Percentiles rank a stretch among this genome's conserved stretches.
Conservation (phyloP, 331 rosid genomes). For the Arachis monticola region DNA sequence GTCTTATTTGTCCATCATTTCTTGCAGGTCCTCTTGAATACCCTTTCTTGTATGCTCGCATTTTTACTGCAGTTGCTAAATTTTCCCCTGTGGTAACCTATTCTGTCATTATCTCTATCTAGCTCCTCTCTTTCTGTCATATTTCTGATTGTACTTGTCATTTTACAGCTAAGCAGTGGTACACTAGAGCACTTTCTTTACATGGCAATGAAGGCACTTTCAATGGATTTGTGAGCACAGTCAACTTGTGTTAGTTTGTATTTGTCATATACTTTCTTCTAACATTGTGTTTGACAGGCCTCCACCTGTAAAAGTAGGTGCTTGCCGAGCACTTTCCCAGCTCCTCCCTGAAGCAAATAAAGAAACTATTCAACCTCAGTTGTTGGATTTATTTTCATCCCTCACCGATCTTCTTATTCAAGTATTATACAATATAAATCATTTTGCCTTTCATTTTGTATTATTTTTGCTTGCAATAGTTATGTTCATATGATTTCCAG, state of each 20-base stretch:
- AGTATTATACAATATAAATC: slow-evolving; percentile 45
- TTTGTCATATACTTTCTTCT: slow-evolving; percentile 31
- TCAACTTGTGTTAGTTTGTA: slow-evolving; percentile 30
- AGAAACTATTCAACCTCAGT: slow-evolving; percentile 64
- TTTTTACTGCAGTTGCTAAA: slow-evolving; percentile 77
- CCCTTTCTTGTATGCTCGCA: slow-evolving; percentile 91
- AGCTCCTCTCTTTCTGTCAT: background rate
- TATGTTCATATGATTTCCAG: slow-evolving; percentile 54
- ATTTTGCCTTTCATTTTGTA: slow-evolving; percentile 29
- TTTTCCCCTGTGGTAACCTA: slow-evolving; percentile 82
- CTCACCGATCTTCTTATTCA: slow-evolving; percentile 83
- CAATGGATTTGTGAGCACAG: slow-evolving; percentile 74
- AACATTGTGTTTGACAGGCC: slow-evolving; percentile 62
- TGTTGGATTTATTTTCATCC: slow-evolving; percentile 81
- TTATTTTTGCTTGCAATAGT: slow-evolving; percentile 36
- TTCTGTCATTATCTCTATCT: slow-evolving; percentile 22
- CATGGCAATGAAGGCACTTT: slow-evolving; percentile 76
- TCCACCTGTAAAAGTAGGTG: slow-evolving; percentile 91
- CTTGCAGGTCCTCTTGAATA: slow-evolving; percentile 70
- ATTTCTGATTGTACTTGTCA: slow-evolving; percentile 35
- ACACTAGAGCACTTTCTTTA: slow-evolving; percentile 68
- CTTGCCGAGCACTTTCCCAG: slow-evolving; percentile 86
- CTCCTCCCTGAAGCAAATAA: slow-evolving; percentile 83
- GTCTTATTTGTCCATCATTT: slow-evolving; percentile 12
- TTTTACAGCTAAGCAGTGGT: slow-evolving; percentile 64